phyloP scores from a whole-genome alignment of 2,329 filamentous ascomycete genomes.

The Aspergillus ochraceoroseus region DNA sequence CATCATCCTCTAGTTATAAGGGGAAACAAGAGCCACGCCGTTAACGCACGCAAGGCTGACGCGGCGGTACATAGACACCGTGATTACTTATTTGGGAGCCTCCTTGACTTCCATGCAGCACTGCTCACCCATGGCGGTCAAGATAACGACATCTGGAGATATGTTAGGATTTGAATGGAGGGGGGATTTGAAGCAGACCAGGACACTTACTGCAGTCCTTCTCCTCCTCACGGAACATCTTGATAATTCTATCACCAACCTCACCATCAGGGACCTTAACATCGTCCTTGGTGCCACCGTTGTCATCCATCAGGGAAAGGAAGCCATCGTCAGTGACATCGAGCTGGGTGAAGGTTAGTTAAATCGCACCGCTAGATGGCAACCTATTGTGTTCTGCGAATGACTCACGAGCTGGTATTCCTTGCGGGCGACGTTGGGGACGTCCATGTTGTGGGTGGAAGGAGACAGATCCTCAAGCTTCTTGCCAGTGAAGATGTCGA shows the following conservation, averaged over 20 bases:
- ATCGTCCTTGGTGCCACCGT: constrained; percentile 86
- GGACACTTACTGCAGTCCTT: constrained; percentile 82
- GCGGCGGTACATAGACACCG: constrained; percentile 25
- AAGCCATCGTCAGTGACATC: constrained; percentile 91
- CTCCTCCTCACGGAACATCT: constrained; percentile 73
- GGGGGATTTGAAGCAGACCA: neutral
- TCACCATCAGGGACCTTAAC: constrained; percentile 90
- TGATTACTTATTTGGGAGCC: constrained; percentile 51
- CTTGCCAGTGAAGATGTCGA: constrained; percentile 99
- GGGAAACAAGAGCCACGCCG: constrained; percentile 26
- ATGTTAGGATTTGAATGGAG: neutral
- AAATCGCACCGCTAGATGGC: too few species aligned
- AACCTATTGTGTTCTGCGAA: too few species aligned
- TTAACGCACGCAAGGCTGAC: constrained; percentile 30
- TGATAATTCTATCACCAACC: constrained; percentile 76
- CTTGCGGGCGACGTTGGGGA: constrained; percentile 83
- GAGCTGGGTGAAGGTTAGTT: constrained; percentile 52
- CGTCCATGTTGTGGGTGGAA: constrained; percentile 83
- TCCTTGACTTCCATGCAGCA: constrained; percentile 90
- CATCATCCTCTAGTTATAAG: constrained; percentile 28
- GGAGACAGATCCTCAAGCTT: constrained; percentile 99
- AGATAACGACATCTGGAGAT: constrained; percentile 73
- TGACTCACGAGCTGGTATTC: constrained; percentile 95
- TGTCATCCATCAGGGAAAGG: constrained; percentile 87
- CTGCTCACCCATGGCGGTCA: constrained; percentile 96